Base-by-base conservation (phyloP, 2,329 filamentous ascomycete species). In the Massarina eburnea region DNA sequence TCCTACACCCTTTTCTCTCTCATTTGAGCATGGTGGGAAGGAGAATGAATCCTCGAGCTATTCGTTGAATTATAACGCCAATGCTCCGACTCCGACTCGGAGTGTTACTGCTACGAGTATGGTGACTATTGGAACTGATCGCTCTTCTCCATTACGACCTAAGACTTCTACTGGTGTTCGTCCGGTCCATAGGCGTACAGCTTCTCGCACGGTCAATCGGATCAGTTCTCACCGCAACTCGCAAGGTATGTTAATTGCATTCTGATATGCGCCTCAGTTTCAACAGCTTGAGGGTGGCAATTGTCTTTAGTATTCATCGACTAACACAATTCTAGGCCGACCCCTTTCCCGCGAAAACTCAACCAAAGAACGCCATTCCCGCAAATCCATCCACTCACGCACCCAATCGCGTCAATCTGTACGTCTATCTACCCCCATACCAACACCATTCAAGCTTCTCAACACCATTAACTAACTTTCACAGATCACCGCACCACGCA, bases 11-110 rank as follows among this genome's bases (percentile, higher is more conserved):
- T 62, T 55, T 34, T 53, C 57, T 29, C 41, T 57, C 7, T 39
- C 46, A 2, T 45, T 46, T 10, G 60, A 67, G 34, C 62, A 66
- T 32, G 55, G 60, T n/a, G 64, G 62, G 1, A 68, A 66, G 35
- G 64, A 68, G 38, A 66, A 67, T 43, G 39, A 52, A 15, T 58
- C 58, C 8, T 62, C 61, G 9, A 21, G 17, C 21, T 8, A 24
- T 15, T 24, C 24, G 42, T 9, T 32, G 29, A 9, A 39, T 18
- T 3, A 43, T 26, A 17, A 24, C 17, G 12, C 46, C 32, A 35
- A 17, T 33, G 41, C 12, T 1, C 39, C 27, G 38, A 46, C 22
- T 3, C 21, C 22, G 32, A 40, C 18, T 41, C 15, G 47, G 41
- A 33, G 49, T 45, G 19, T 17, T 36, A 41, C 33, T 19, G 33